A percentile compares a stretch with the other conserved stretches of the same genome.
Conservation (phyloP, 306 rosid genomes). For the Lathyrus tuberosus region DNA sequence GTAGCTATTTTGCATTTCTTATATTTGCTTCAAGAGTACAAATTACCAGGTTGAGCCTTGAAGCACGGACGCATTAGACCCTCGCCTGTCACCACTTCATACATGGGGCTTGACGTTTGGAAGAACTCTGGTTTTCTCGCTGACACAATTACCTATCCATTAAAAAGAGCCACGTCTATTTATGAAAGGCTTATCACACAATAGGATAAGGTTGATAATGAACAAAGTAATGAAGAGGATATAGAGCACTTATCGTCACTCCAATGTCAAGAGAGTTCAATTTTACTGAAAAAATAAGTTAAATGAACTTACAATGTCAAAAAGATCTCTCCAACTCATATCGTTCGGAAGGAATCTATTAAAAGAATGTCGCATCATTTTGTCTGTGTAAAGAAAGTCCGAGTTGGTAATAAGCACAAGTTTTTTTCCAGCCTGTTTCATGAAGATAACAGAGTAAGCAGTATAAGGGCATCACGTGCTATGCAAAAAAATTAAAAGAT, state of each 20-base stretch:
- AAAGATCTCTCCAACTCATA: slow-evolving; percentile 94
- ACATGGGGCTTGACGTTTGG: slow-evolving; percentile 91
- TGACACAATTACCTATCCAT: slow-evolving; percentile 80
- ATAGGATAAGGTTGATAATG: slow-evolving; percentile 22
- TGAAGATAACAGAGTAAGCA: slow-evolving; percentile 40
- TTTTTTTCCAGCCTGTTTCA: slow-evolving; percentile 89
- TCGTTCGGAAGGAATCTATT: slow-evolving; percentile 95
- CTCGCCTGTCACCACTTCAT: slow-evolving; percentile 96
- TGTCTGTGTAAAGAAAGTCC: slow-evolving; percentile 87
- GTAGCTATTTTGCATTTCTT: slow-evolving; percentile 11
- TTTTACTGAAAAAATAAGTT: slow-evolving; percentile 19
- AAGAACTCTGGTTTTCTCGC: slow-evolving; percentile 99
- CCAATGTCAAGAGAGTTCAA: slow-evolving; percentile 7
- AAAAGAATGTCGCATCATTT: slow-evolving; percentile 96
- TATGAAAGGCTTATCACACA: slow-evolving; percentile 24
- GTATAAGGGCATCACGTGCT: slow-evolving; percentile 12
- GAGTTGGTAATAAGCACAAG: slow-evolving; percentile 97
- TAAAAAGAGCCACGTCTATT: slow-evolving; percentile 21
- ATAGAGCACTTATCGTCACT: slow-evolving; percentile 10
- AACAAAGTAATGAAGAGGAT: slow-evolving; percentile 12
- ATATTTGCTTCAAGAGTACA: neutral
- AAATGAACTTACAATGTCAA: slow-evolving; percentile 81
- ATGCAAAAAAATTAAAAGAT: slow-evolving; percentile 20
- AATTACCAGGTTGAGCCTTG: slow-evolving; percentile 83
- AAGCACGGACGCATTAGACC: slow-evolving; percentile 97